Evolutionary conservation across 2,329 filamentous ascomycete genomes (phyloP), one percentile per base, ranked within the genome.

Genomic region (Botrytis tulipae): DNA sequence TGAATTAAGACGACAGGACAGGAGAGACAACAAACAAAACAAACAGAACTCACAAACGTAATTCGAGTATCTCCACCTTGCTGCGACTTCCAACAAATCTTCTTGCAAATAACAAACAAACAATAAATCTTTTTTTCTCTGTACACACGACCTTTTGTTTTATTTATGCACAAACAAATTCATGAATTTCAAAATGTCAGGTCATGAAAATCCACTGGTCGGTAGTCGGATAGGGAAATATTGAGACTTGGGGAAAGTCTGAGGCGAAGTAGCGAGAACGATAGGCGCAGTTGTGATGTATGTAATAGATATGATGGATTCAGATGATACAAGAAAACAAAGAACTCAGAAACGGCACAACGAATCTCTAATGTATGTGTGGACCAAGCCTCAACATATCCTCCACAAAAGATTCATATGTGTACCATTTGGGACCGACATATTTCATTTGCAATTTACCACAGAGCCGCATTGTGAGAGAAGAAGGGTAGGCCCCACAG

Each of bases 391-490:
- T 7, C 61, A 37, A 22, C n/a, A 67, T 40, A 54, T 44, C 51
- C 71, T 68, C 40, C 62, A 59, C 71, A 60, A 69, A 60, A 60
- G 51, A 51, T 72, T 68, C 42, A 72, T 69, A 25, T 48, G 67
- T 46, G 71, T 37, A 51, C 25, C 63, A 6, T 20, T 61, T 54
- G 32, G 22, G 20, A 48, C 5, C 14, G 32, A 32, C n/a, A 12
- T 2, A 40, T 37, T 25, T 25, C 20, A 18, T 10, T 42, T 60
- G 20, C 48, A 4, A 29, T 20, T 57, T 9, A 2, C 18, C 4
- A 22, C 44, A 72, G 71, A 72, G 71, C 71, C 71, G 51, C 71
- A 72, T 66, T 20, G 14, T 40, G 4, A 18, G 12, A 35, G 12
- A 35, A 37, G 25, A 25, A 6, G 35, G 65, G 16, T 35, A 25